A percentile compares a stretch with the other conserved stretches of the same genome.
These are phyloP conservation scores for Globisporangium acanthophoron DNA, from an alignment of 352 stramenopile species.

Conservation along the genomic window DNA sequence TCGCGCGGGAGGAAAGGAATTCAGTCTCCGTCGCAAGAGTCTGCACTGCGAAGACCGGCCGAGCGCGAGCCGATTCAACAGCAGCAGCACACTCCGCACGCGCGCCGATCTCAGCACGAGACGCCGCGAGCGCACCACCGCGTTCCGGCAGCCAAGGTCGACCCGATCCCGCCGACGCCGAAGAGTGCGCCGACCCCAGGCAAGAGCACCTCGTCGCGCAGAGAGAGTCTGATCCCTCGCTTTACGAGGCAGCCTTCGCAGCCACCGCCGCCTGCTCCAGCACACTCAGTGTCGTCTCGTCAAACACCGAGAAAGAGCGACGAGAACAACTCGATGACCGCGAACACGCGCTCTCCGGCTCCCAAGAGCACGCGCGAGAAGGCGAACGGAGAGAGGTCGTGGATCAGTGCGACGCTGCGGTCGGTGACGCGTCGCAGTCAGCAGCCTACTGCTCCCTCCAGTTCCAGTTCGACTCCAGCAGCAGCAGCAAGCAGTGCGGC, in stretches of 20 bases:
- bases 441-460: neutral
- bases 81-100: neutral
- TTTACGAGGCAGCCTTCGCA: neutral
- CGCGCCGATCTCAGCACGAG: conserved; percentile 1
- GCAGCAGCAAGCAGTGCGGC: neutral
- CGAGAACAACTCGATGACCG: conserved; percentile 3
- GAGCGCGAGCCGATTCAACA: conserved; percentile 2
- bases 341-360: neutral
- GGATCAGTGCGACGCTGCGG: conserved; percentile 8
- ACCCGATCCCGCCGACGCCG: neutral
- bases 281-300: neutral
- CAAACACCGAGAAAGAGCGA: conserved; percentile 4
- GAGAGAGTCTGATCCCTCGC: conserved; percentile 15
- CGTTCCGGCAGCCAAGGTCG: neutral
- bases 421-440: conserved; percentile 3
- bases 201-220: conserved; percentile 1
- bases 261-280: neutral
- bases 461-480: neutral
- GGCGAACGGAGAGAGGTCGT: neutral
- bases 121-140: neutral
- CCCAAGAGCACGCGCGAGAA: neutral
- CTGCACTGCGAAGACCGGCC: neutral
- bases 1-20: conserved; percentile 1
- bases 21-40: neutral
- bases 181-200: conserved; percentile 6